A percentile compares a stretch with the other conserved stretches of the same genome.
phyloP scores from a whole-genome alignment of 768 basidiomycete species.

The Agaricus subrufescens region DNA sequence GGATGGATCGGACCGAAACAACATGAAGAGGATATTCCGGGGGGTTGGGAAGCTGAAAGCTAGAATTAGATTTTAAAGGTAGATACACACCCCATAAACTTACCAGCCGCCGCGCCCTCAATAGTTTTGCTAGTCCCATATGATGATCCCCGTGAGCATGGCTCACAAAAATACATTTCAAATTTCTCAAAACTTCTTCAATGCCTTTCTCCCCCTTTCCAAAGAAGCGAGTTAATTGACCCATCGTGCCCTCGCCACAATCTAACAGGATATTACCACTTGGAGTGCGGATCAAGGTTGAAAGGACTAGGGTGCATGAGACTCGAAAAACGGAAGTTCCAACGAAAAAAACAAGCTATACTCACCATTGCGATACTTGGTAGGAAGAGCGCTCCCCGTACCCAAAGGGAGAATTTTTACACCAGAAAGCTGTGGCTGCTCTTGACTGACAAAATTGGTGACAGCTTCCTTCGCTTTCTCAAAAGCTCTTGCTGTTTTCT shows the following conservation, averaged over 20 bases:
- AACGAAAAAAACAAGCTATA: neutral
- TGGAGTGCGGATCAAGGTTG: conserved; percentile 75
- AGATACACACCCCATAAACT: neutral
- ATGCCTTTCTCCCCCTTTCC: conserved; percentile 47
- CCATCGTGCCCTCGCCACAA: conserved; percentile 89
- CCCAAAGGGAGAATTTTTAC: conserved; percentile 76
- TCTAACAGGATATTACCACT: conserved; percentile 79
- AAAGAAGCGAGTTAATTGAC: conserved; percentile 78
- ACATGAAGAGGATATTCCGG: conserved; percentile 65
- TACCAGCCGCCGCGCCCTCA: conserved; percentile 69
- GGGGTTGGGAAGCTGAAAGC: conserved; percentile 55
- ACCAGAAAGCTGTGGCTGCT: conserved; percentile 9
- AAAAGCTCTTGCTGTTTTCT: conserved; percentile 33
- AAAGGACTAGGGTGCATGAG: conserved; percentile 47
- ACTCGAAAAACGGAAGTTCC: neutral
- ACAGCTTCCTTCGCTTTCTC: conserved; percentile 30
- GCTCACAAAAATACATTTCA: conserved; percentile 81
- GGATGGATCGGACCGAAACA: conserved; percentile 50
- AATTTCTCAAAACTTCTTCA: conserved; percentile 57
- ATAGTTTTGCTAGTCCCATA: conserved; percentile 69
- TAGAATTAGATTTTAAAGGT: neutral
- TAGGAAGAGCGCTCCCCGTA: conserved; percentile 84
- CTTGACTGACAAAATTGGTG: conserved; percentile 13
- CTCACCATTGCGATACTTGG: conserved; percentile 83
- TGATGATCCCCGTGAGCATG: conserved; percentile 95